phyloP scores from a whole-genome alignment of 1,139 yeast species.

The Nakaseomyces glabratus region DNA sequence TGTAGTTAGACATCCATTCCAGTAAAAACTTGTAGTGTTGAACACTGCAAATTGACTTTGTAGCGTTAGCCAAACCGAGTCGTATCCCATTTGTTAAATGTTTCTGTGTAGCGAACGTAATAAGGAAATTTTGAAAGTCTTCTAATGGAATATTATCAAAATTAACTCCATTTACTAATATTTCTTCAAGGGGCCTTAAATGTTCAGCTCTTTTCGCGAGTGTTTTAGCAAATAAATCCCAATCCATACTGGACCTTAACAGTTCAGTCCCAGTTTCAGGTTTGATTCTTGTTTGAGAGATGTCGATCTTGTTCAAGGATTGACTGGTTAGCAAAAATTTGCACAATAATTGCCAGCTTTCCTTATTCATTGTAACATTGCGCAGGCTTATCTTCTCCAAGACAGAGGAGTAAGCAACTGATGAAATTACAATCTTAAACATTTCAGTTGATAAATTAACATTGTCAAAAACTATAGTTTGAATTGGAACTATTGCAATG shows the following conservation, averaged over 20 bases:
- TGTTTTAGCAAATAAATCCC: constrained; percentile 63
- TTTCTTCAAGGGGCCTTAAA: constrained; percentile 54
- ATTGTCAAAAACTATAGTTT: constrained; percentile 72
- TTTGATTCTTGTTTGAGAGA: constrained; percentile 63
- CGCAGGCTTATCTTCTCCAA: constrained; percentile 67
- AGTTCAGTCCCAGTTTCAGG: constrained; percentile 43
- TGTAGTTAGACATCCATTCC: constrained; percentile 51
- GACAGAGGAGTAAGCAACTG: constrained; percentile 47
- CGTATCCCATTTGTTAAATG: constrained; percentile 8
- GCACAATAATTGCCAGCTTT: constrained; percentile 71
- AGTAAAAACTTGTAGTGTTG: constrained; percentile 50
- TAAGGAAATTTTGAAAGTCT: constrained; percentile 44
- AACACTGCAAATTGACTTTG: constrained; percentile 35
- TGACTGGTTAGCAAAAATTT: constrained; percentile 55
- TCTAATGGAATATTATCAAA: constrained; percentile 37
- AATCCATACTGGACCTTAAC: constrained; percentile 60
- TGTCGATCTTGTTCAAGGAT: constrained; percentile 57
- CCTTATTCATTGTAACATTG: constrained; percentile 62
- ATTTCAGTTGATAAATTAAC: constrained; percentile 72
- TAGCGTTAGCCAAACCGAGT: constrained; percentile 7
- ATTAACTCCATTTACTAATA: constrained; percentile 73
- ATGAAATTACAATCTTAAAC: constrained; percentile 59
- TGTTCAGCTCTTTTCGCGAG: constrained; percentile 45
- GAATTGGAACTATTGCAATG: constrained; percentile 72
- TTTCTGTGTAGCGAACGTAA: constrained; percentile 30